These are phyloP conservation scores for Leucocoprinus birnbaumii DNA, from an alignment of 768 basidiomycete species.

Conservation along the genomic window DNA sequence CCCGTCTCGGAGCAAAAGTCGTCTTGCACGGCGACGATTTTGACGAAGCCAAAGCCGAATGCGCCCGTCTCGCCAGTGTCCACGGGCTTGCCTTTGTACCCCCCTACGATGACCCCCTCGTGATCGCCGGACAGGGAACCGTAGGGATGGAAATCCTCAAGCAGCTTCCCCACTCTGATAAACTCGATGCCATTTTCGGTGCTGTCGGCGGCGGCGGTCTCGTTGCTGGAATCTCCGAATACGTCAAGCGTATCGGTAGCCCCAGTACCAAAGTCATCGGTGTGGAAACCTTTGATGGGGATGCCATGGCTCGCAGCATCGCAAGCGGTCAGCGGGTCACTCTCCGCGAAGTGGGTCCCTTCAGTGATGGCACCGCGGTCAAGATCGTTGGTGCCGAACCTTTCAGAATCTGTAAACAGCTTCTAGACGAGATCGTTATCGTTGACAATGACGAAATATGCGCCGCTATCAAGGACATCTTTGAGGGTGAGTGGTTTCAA, in stretches of 20 bases:
- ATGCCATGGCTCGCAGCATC: conserved; percentile 88
- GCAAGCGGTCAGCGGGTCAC: conserved; percentile 79
- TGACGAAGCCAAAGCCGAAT: conserved; percentile 95
- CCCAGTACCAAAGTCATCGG: conserved; percentile 82
- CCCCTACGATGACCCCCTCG: conserved; percentile 94
- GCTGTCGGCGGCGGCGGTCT: conserved; percentile 95
- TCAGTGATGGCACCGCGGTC: conserved; percentile 97
- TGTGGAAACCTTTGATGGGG: conserved; percentile 93
- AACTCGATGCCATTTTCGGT: conserved; percentile 81
- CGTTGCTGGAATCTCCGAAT: conserved; percentile 86
- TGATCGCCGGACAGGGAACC: conserved; percentile 97
- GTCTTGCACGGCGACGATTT: conserved; percentile 91
- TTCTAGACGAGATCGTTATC: conserved; percentile 79
- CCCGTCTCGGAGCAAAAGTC: conserved; percentile 93
- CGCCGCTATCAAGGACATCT: conserved; percentile 98
- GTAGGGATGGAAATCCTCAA: conserved; percentile 94
- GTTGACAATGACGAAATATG: conserved; percentile 96
- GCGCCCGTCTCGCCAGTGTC: conserved; percentile 72
- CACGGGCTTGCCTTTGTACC: conserved; percentile 90
- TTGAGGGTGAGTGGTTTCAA: conserved; percentile 68
- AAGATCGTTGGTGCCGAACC: conserved; percentile 93
- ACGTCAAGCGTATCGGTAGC: conserved; percentile 88
- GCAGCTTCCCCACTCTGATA: conserved; percentile 74
- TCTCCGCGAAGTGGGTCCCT: conserved; percentile 89
- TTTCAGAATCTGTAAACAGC: conserved; percentile 85